Evolutionary conservation across 306 rosid genomes (phyloP), one percentile per base, ranked within the genome.

Genomic region (Lathyrus sativus): DNA sequence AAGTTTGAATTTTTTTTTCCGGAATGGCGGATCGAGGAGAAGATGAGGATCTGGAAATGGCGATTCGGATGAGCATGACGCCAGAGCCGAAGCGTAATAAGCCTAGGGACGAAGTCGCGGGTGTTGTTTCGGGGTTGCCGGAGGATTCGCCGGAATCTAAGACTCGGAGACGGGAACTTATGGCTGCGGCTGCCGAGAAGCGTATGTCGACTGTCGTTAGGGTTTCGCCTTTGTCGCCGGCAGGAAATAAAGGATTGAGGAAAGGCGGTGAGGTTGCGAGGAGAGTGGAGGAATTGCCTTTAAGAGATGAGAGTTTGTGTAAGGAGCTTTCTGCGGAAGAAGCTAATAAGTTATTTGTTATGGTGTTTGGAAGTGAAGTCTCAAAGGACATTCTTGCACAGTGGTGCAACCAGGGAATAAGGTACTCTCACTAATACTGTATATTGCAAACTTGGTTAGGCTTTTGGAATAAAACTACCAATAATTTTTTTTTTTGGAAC

Each of bases 151-250:
- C 87, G 58, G 96, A 90, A 53, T 78, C 78, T 5, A 87, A 80
- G 82, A 85, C 60, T 22, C 86, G 90, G 41, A 80, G 89, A 24
- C 80, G 96, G 9, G 98, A 93, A 75, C 96, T 88, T 45, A 90
- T 83, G 97, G 98, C 96, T 5, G 89, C 97, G 17, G 98, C 98
- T 2, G 97, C 97, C 2, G 98, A 93, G 85, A 93, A 86, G 90
- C 79, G 98, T 62, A 79, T 90, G 85, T 57, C 83, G 41, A 67
- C 82, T 26, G 56, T 70, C 4, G n/a, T 65, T 4, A 81, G 49
- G 68, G 65, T 41, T 53, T 55, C 80, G 2, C 65, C 81, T 2
- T 77, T 60, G 4, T 53, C 56, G 9, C 12, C 84, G 11, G 14
- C 9, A 11, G 43, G 15, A 1, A 43, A 4, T 31, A 62, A 39